Evolutionary conservation across 441 rosid genomes (phyloP), one percentile per base, ranked within the genome.

Genomic region (Bocquillonia castaneifolia): DNA sequence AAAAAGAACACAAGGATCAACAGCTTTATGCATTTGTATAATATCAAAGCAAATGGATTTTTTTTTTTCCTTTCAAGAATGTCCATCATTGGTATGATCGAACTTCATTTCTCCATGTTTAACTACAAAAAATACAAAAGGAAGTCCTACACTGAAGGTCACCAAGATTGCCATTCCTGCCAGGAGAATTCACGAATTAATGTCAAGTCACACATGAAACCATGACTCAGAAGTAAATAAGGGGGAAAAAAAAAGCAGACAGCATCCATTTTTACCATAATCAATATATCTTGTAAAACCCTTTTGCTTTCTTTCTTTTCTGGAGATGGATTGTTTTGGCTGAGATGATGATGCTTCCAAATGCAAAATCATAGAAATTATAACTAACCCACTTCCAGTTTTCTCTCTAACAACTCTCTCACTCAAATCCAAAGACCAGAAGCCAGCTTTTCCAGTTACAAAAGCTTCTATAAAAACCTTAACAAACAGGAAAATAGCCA

Each of bases 341-440:
- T 18, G 32, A 6, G 63, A 59, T 63, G 63, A 59, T 63, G 80
- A 63, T 50, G 84, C 66, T 68, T 56, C 12, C 58, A 83, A 76
- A 60, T 88, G 94, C 79, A 90, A 68, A 79, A 84, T 47, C 97
- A 90, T 80, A 50, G 96, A 90, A 74, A 76, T 56, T 14, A 76
- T 64, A 0, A 87, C 94, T 63, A 94, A 78, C 76, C 83, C 82
- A 81, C 97, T 89, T 59, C 97, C 94, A 28, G 78, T 79, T 80
- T 87, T 91, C 83, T 89, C 91, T 69, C 94, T 80, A 10, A 86
- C 83, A 22, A 84, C 75, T 76, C 92, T 85, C 60, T 90, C 84
- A 61, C 79, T 84, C 63, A 90, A 66, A 84, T 85, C 88, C 55
- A 88, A 75, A 23, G 90, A 86, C 76, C 81, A 82, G 20, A 87